Base-by-base conservation (phyloP, 176 grass and related monocot species). In the Aegilops umbellulata region DNA sequence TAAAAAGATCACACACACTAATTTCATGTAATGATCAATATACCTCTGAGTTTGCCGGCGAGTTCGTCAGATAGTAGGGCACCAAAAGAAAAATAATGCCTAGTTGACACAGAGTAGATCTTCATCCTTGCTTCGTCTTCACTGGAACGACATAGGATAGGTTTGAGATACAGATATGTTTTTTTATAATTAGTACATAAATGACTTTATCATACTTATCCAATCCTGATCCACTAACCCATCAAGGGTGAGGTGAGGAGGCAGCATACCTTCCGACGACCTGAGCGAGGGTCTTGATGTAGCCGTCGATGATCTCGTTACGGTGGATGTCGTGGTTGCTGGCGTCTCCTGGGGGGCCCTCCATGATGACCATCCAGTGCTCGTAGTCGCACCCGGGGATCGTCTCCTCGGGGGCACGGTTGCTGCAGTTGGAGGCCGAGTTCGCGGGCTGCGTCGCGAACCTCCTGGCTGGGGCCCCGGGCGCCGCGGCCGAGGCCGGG, bases 91-190 rank as follows among this genome's bases (percentile, higher is more conserved):
- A 95, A 98, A 84, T 98, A 98, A 69, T 98, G 86, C 55, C 81
- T 67, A 69, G 95, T 98, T 51, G 95, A 95, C 24, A 98, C 93
- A 10, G 95, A 98, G 71, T 98, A 98, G 34, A 98, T 95, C 83
- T 95, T 93, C 68, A 78, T 81, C 63, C 86, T 95, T 74, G 93
- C 95, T 88, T 98, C 87, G 46, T 98, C 85, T 26, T 95, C 93
- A 76, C 95, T 98, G 67, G 8, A 92, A 80, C 47, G 4, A 88
- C 15, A 12, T 27, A 71, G 69, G 23, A 60, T 4, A 15, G 20
- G 10, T 41, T 34, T 80, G 20, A 84, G 53, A 79, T 49, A 80
- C 1, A 32, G 39, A 38, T 23, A n/a, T 30, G 1, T 65, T n/a
- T n/a, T n/a, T n/a, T n/a, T 71, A 29, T 47, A 7, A 26, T 38